Evolutionary conservation across 2,329 filamentous ascomycete genomes (phyloP).

Genomic region (Diplodia sapinea): DNA sequence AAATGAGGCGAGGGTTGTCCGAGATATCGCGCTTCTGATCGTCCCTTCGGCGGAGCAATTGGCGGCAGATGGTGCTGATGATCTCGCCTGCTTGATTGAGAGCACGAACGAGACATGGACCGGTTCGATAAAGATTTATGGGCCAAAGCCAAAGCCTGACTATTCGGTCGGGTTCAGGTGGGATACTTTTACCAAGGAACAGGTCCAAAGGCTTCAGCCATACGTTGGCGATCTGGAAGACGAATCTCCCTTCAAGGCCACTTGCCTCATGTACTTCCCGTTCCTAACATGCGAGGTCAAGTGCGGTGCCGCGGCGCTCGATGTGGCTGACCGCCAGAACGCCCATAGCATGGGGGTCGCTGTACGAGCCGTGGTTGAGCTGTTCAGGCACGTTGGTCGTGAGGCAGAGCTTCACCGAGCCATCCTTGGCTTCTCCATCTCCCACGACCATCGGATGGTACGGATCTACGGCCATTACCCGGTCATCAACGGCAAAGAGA

Average conservation of each 20-base stretch:
- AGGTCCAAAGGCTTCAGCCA: constrained; percentile 49
- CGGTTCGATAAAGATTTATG: constrained; percentile 45
- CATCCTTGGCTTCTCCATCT: constrained; percentile 25
- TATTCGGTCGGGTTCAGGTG: constrained; percentile 13
- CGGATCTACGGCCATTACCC: constrained; percentile 33
- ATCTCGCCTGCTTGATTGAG: constrained; percentile 43
- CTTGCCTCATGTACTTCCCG: constrained; percentile 36
- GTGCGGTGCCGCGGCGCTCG: constrained; percentile 33
- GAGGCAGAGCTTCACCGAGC: constrained; percentile 3
- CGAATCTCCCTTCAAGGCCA: constrained; percentile 35
- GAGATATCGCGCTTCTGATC: too few species aligned
- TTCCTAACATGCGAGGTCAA: constrained; percentile 38
- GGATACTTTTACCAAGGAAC: constrained; percentile 49
- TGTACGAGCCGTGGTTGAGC: neutral
- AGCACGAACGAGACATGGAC: constrained; percentile 54
- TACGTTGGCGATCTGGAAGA: constrained; percentile 15
- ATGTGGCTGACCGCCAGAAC: constrained; percentile 37
- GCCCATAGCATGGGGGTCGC: constrained; percentile 32
- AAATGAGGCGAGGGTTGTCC: too few species aligned
- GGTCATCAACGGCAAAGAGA: constrained; percentile 28
- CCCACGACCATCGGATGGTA: constrained; percentile 27
- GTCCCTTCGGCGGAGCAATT: too few species aligned
- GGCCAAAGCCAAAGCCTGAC: neutral
- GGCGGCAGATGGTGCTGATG: neutral
- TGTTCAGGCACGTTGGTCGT: constrained; percentile 7